These are phyloP conservation scores for Alternaria postmessia DNA, from an alignment of 2,329 filamentous ascomycete species.

Conservation along the genomic window DNA sequence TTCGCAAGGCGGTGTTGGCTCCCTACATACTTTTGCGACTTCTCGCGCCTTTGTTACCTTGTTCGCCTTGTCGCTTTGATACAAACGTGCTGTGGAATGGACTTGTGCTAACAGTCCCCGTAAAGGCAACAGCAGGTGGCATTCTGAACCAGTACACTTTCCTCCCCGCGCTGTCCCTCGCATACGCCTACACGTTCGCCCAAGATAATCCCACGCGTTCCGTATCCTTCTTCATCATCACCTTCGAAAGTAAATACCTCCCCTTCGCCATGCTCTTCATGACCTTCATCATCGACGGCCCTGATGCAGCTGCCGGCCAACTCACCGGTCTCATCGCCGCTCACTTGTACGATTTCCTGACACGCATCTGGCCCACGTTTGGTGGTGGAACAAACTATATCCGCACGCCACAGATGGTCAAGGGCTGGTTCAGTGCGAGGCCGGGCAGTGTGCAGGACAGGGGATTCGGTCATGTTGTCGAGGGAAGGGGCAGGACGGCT, in stretches of 20 bases:
- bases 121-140: constrained; percentile 62
- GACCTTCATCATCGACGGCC: constrained; percentile 73
- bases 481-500: constrained; percentile 35
- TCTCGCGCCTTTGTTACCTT: constrained; percentile 10
- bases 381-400: constrained; percentile 83
- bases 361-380: constrained; percentile 85
- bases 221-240: constrained; percentile 81
- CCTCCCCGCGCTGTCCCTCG: constrained; percentile 71
- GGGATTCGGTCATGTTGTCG: constrained; percentile 69
- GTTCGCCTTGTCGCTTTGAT: background rate
- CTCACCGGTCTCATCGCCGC: constrained; percentile 83
- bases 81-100: constrained; percentile 11
- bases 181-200: constrained; percentile 82
- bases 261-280: constrained; percentile 82
- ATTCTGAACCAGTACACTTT: constrained; percentile 63
- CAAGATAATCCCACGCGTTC: constrained; percentile 84
- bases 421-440: constrained; percentile 67
- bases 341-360: constrained; percentile 90
- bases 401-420: constrained; percentile 75
- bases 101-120: constrained; percentile 41
- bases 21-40: constrained; percentile 64
- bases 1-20: constrained; percentile 66
- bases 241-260: constrained; percentile 80
- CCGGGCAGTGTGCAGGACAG: constrained; percentile 58
- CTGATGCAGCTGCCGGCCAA: constrained; percentile 67